A percentile compares a stretch with the other conserved stretches of the same genome.
These are phyloP conservation scores for Microbotryomycetes sp. DNA, from an alignment of 1,284 basidiomycete genomes.

Conservation along the genomic window DNA sequence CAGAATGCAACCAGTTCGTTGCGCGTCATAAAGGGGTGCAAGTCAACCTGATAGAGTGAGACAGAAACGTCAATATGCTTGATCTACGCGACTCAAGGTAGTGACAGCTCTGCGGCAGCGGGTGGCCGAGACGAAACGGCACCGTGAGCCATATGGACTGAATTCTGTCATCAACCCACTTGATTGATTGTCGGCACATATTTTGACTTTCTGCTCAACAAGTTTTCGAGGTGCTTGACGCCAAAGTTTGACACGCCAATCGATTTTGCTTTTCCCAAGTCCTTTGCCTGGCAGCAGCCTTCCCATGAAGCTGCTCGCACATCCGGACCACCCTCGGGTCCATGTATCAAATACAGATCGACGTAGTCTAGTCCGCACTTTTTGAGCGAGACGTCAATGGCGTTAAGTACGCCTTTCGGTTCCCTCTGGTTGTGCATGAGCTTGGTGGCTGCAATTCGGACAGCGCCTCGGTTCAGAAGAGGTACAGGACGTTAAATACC, in stretches of 20 bases:
- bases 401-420: constrained; percentile 14
- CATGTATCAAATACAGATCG: constrained; percentile 71
- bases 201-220: constrained; percentile 52
- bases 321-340: constrained; percentile 44
- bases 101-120: no score
- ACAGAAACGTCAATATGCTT: no score
- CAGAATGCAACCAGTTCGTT: constrained; percentile 70
- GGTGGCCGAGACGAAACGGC: no score
- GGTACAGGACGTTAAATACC: background rate
- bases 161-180: no score
- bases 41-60: constrained; percentile 46
- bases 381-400: constrained; percentile 12
- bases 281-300: constrained; percentile 46
- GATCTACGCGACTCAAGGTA: no score
- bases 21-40: constrained; percentile 80
- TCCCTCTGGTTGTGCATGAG: constrained; percentile 6
- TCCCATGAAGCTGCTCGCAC: constrained; percentile 29
- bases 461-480: constrained; percentile 27
- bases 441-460: constrained; percentile 11
- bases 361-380: constrained; percentile 48
- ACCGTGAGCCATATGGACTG: no score
- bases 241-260: constrained; percentile 59
- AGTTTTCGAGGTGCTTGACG: constrained; percentile 68
- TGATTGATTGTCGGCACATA: constrained; percentile 66
- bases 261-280: constrained; percentile 58